phyloP scores from a whole-genome alignment of 345 rosid genomes.

The Abelmoschus esculentus region DNA sequence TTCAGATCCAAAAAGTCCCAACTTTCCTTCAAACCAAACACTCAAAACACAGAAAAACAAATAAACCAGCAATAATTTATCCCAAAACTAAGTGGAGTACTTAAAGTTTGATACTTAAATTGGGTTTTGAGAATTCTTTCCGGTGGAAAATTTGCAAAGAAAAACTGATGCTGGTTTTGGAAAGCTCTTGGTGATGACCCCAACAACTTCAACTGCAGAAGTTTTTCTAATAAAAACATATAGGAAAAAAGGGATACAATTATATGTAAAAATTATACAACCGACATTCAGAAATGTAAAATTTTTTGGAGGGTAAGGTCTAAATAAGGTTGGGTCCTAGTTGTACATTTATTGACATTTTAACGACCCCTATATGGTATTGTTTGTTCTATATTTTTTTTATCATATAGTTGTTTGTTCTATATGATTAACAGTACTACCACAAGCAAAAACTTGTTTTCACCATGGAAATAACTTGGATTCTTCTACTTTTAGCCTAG shows the following conservation, averaged over 20 bases:
- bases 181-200: background rate
- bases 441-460: background rate
- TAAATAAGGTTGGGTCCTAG: background rate
- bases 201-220: conserved; percentile 2
- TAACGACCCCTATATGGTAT: background rate
- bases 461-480: background rate
- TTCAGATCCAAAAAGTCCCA: conserved; percentile 33
- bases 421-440: background rate
- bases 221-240: background rate
- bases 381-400: background rate
- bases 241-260: background rate
- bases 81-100: background rate
- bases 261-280: background rate
- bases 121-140: conserved; percentile 6
- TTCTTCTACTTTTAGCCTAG: background rate
- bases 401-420: background rate
- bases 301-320: background rate
- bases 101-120: background rate
- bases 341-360: background rate
- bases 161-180: background rate
- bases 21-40: conserved; percentile 12
- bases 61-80: background rate
- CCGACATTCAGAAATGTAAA: conserved; percentile 1
- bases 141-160: background rate
- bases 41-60: background rate